Evolutionary conservation across 768 basidiomycete genomes (phyloP).

Genomic region (Dentipellis fragilis): DNA sequence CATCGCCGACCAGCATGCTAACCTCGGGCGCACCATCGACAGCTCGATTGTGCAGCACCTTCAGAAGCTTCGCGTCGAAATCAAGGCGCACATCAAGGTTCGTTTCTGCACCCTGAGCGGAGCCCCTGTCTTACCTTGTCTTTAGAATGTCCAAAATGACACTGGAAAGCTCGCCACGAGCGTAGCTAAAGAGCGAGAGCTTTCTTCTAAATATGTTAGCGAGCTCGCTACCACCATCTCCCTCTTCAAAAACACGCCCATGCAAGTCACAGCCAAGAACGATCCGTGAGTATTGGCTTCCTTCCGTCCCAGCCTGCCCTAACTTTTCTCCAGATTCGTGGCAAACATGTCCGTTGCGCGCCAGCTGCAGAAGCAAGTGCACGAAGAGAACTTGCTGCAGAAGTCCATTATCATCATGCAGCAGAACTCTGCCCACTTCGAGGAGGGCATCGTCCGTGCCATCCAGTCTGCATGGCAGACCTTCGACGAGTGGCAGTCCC

Average conservation of each 20-base stretch:
- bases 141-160: conserved; percentile 89
- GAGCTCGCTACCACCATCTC: conserved; percentile 83
- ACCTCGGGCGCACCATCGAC: conserved; percentile 92
- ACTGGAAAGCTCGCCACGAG: conserved; percentile 85
- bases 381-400: conserved; percentile 96
- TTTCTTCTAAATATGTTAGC: conserved; percentile 75
- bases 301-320: conserved; percentile 7
- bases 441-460: conserved; percentile 90
- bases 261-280: conserved; percentile 65
- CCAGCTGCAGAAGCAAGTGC: conserved; percentile 85
- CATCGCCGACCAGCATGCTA: conserved; percentile 94
- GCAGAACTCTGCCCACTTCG: conserved; percentile 93
- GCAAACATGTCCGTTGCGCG: conserved; percentile 62
- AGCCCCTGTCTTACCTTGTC: background rate
- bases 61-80: conserved; percentile 87
- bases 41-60: conserved; percentile 96
- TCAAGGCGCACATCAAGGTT: conserved; percentile 96
- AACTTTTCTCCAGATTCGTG: conserved; percentile 37
- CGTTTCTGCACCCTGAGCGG: background rate
- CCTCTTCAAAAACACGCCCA: conserved; percentile 92
- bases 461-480: conserved; percentile 97
- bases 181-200: conserved; percentile 89
- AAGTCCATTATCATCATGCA: conserved; percentile 98
- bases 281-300: conserved; percentile 61
- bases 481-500: conserved; percentile 88